Conservation (phyloP, 805 yeast species). For the Starmerella floris region DNA sequence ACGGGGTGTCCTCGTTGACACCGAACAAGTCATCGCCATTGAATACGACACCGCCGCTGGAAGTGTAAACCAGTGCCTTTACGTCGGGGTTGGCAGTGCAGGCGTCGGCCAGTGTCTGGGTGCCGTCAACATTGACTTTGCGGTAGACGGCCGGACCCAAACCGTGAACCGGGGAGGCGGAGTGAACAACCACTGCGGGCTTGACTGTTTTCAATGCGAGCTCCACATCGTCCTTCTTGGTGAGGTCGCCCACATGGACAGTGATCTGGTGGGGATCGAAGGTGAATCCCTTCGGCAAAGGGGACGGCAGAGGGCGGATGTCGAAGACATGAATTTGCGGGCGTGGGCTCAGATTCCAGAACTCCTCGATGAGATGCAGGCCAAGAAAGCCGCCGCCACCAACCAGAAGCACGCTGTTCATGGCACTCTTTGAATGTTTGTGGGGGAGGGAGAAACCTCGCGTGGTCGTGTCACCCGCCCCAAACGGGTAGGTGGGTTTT, state of each 20-base stretch:
- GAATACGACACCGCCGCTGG: slow-evolving; percentile 94
- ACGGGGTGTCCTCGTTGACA: slow-evolving; percentile 91
- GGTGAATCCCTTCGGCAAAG: slow-evolving; percentile 53
- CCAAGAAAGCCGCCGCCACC: slow-evolving; percentile 97
- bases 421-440: slow-evolving; percentile 22
- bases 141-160: slow-evolving; percentile 66
- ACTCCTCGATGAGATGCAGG: slow-evolving; percentile 77
- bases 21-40: slow-evolving; percentile 86
- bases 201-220: slow-evolving; percentile 44
- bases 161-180: slow-evolving; percentile 95
- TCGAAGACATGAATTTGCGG: slow-evolving; percentile 80
- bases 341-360: slow-evolving; percentile 47
- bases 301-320: slow-evolving; percentile 71
- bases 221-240: slow-evolving; percentile 54
- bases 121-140: slow-evolving; percentile 85
- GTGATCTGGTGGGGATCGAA: slow-evolving; percentile 46
- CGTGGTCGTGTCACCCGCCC: background rate
- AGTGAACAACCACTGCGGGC: slow-evolving; percentile 76
- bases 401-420: slow-evolving; percentile 57
- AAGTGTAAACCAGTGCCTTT: slow-evolving; percentile 76
- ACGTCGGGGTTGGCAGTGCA: slow-evolving; percentile 36
- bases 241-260: slow-evolving; percentile 72
- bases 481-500: too few species aligned
- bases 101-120: slow-evolving; percentile 55
- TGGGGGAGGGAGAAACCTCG: too few species aligned